A percentile compares a stretch with the other conserved stretches of the same genome.
Evolutionary conservation across 2,329 filamentous ascomycete genomes (phyloP).

Genomic region (Metarhizium guizhouense): DNA sequence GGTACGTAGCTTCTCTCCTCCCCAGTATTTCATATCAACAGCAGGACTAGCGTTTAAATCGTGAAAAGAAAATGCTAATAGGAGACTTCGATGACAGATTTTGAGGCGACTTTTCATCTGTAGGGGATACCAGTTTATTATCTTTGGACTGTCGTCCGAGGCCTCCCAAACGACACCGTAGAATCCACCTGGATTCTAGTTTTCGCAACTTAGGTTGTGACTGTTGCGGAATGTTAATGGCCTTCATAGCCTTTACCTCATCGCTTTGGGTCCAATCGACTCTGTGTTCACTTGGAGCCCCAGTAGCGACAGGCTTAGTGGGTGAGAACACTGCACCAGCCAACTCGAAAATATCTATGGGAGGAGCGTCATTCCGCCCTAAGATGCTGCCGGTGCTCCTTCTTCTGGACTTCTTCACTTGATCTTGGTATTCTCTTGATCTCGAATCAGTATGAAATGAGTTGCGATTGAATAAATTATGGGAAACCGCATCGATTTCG

Average conservation of each 20-base stretch:
- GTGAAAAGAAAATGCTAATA: constrained; percentile 31
- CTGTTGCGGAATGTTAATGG: not conserved
- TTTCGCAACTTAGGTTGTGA: constrained; percentile 27
- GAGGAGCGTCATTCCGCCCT: constrained; percentile 9
- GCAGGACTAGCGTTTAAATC: constrained; percentile 31
- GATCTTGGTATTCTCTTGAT: constrained; percentile 5
- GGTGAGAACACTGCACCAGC: constrained; percentile 1
- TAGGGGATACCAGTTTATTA: constrained; percentile 13
- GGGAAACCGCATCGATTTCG: constrained; percentile 19
- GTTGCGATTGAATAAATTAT: constrained; percentile 14
- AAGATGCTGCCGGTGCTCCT: constrained; percentile 29
- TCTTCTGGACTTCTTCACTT: constrained; percentile 17
- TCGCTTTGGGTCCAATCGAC: constrained; percentile 54
- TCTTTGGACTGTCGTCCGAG: constrained; percentile 19
- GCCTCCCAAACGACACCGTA: constrained; percentile 33
- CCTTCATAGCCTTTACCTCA: constrained; percentile 21
- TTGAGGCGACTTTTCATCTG: constrained; percentile 9
- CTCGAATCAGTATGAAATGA: constrained; percentile 21
- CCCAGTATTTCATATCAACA: not conserved
- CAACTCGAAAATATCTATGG: constrained; percentile 1
- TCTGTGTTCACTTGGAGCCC: constrained; percentile 25
- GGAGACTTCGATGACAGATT: constrained; percentile 21
- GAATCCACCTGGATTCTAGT: constrained; percentile 39
- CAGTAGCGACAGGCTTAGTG: constrained; percentile 1
- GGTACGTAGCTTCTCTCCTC: constrained; percentile 1